Conservation (phyloP, 345 rosid species). For the Turritis glabra region DNA sequence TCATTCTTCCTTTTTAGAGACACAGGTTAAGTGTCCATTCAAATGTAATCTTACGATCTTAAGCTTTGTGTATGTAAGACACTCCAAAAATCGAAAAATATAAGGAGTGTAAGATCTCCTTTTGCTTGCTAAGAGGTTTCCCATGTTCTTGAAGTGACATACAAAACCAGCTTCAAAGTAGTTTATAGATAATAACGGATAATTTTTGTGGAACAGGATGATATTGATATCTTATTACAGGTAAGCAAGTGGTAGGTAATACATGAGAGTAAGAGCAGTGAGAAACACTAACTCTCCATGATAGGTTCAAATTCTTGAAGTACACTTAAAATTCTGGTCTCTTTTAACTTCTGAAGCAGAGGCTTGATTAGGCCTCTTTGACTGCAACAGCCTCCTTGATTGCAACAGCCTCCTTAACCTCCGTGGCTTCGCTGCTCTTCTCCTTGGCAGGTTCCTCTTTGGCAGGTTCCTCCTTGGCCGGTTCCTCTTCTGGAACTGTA, state of each 20-base stretch:
- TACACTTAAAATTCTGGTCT: neutral
- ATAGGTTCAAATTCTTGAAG: slow-evolving; percentile 17
- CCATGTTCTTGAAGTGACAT: slow-evolving; percentile 13
- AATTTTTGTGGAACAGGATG: slow-evolving; percentile 17
- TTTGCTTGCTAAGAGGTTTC: slow-evolving; percentile 11
- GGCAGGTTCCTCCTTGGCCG: slow-evolving; percentile 33
- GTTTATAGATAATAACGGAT: slow-evolving; percentile 10
- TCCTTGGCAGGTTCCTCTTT: slow-evolving; percentile 33
- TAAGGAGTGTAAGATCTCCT: neutral
- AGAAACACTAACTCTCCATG: slow-evolving; percentile 8
- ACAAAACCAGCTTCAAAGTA: slow-evolving; percentile 19
- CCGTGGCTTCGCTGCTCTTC: slow-evolving; percentile 25
- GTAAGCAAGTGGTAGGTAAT: slow-evolving; percentile 32
- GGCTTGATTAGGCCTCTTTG: slow-evolving; percentile 33
- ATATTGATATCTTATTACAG: slow-evolving; percentile 35
- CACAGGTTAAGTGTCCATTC: neutral
- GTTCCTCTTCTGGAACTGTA: slow-evolving; percentile 44
- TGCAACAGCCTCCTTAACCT: slow-evolving; percentile 20
- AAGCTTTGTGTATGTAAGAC: neutral
- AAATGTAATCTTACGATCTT: neutral
- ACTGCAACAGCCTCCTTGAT: slow-evolving; percentile 34
- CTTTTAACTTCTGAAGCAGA: neutral
- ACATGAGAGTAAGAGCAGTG: slow-evolving; percentile 28
- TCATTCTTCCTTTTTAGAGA: neutral
- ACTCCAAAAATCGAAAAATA: neutral